Conservation (phyloP, 805 yeast species). For the Candida easanensis region DNA sequence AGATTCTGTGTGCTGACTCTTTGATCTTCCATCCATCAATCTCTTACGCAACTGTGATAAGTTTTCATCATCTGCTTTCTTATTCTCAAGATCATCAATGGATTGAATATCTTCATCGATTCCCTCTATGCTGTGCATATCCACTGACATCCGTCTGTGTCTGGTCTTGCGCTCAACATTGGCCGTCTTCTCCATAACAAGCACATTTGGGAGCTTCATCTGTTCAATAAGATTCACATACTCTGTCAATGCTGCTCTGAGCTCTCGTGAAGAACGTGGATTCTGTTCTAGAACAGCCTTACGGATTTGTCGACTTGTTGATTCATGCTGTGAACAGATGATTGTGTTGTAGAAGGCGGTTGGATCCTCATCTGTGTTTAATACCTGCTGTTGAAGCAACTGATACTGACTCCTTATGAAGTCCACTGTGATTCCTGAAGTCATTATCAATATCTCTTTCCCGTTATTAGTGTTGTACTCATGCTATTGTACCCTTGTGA, state of each 20-base stretch:
- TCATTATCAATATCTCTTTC: too few relatives aligned
- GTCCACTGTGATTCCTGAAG: background rate
- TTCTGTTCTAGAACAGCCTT: background rate
- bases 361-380: conserved; percentile 2
- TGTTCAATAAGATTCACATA: conserved; percentile 11
- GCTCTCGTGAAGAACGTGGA: background rate
- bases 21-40: conserved; percentile 25
- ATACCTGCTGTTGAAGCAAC: background rate
- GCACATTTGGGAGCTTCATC: conserved; percentile 8
- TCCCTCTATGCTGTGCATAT: conserved; percentile 16
- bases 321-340: conserved; percentile 13
- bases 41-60: conserved; percentile 32
- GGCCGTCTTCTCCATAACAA: conserved; percentile 9
- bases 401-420: conserved; percentile 4
- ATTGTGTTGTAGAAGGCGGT: conserved; percentile 14
- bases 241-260: background rate
- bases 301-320: conserved; percentile 9
- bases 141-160: conserved; percentile 23
- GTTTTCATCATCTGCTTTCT: conserved; percentile 27
- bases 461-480: too few relatives aligned
- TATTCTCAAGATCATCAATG: conserved; percentile 13
- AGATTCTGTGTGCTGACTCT: background rate
- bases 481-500: too few relatives aligned
- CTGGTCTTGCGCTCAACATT: conserved; percentile 4
- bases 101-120: conserved; percentile 4